These are phyloP conservation scores for Lachnellula subtilissima DNA, from an alignment of 2,329 filamentous ascomycete species.

Conservation along the genomic window DNA sequence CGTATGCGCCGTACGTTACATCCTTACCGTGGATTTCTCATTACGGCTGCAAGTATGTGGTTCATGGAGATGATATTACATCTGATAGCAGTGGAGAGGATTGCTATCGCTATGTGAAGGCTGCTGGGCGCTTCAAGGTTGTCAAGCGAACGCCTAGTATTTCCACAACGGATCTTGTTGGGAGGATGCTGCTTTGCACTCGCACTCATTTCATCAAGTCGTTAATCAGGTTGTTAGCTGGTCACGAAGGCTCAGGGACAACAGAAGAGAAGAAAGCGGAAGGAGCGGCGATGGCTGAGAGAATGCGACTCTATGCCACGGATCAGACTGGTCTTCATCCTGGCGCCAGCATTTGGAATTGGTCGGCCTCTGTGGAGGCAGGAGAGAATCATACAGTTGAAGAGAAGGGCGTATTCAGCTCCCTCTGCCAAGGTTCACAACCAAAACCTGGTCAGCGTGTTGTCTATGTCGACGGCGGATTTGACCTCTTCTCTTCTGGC, in stretches of 20 bases:
- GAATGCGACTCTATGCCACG: conserved; percentile 81
- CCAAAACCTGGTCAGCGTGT: conserved; percentile 75
- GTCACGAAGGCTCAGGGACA: conserved; percentile 67
- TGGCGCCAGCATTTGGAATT: conserved; percentile 82
- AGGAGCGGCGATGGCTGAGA: conserved; percentile 66
- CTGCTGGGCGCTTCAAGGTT: conserved; percentile 88
- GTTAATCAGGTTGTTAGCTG: conserved; percentile 62
- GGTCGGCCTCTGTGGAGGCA: conserved; percentile 50
- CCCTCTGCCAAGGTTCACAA: conserved; percentile 65
- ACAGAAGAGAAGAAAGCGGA: conserved; percentile 59
- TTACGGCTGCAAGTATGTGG: conserved; percentile 92
- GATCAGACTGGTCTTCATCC: conserved; percentile 75
- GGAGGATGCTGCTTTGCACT: conserved; percentile 96
- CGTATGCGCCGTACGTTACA: conserved; percentile 90
- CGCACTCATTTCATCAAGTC: conserved; percentile 87
- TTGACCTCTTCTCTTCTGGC: conserved; percentile 92
- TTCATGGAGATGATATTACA: conserved; percentile 96
- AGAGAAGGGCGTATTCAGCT: conserved; percentile 61
- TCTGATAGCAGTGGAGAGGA: conserved; percentile 90
- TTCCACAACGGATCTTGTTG: conserved; percentile 95
- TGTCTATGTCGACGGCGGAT: conserved; percentile 94
- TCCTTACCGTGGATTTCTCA: conserved; percentile 89
- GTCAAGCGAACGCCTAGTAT: conserved; percentile 96
- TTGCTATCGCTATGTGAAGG: conserved; percentile 97
- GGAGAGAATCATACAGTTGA: conserved; percentile 39